These are phyloP conservation scores for Zopfia rhizophila DNA, from an alignment of 2,329 filamentous ascomycete genomes.

Conservation along the genomic window DNA sequence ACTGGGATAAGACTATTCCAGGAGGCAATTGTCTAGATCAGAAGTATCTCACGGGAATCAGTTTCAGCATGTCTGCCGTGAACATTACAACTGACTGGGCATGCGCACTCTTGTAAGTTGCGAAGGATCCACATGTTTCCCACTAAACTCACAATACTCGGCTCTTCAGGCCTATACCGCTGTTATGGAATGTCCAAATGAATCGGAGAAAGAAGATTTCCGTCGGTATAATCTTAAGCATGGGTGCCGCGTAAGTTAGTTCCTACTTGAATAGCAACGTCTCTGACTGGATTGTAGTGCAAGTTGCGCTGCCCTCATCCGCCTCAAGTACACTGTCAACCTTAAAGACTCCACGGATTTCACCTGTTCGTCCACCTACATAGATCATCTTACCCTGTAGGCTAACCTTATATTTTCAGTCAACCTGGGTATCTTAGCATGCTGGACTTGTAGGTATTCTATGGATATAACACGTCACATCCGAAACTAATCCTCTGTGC, in stretches of 20 bases:
- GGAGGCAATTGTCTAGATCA: slow-evolving; percentile 19
- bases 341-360: no score
- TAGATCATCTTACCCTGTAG: no score
- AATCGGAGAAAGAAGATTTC: slow-evolving; percentile 38
- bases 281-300: no score
- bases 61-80: slow-evolving; percentile 38
- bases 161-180: slow-evolving; percentile 29
- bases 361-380: no score
- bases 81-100: slow-evolving; percentile 52
- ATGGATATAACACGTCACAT: no score
- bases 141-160: neutral
- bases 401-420: no score
- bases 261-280: slow-evolving; percentile 11
- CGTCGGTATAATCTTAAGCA: slow-evolving; percentile 29
- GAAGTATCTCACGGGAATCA: slow-evolving; percentile 24
- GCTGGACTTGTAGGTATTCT: no score
- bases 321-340: slow-evolving; percentile 49
- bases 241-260: slow-evolving; percentile 35
- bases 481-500: no score
- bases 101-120: slow-evolving; percentile 42
- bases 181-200: slow-evolving; percentile 39
- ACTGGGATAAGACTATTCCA: slow-evolving; percentile 46
- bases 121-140: neutral
- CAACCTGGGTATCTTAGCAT: no score
- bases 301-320: slow-evolving; percentile 46